Percentiles rank a stretch among this genome's conserved stretches.
These are phyloP conservation scores for Xylariaceae sp. DNA, from an alignment of 2,329 filamentous ascomycete species.

Conservation along the genomic window DNA sequence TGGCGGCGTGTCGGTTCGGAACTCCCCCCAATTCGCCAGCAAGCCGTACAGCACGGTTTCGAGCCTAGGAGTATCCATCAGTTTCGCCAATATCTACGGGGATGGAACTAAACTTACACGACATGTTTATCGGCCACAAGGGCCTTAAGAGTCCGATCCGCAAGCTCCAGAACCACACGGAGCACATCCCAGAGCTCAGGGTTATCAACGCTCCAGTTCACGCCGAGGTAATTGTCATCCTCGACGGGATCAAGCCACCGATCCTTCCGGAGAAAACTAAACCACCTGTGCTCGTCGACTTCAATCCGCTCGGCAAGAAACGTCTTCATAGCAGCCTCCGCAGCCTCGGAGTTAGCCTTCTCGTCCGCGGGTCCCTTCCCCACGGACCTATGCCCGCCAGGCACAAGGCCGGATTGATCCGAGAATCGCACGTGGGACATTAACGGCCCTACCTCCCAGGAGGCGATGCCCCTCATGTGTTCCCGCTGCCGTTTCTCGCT, in stretches of 20 bases:
- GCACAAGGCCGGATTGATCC: neutral
- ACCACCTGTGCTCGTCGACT: conserved; percentile 12
- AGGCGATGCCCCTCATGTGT: neutral
- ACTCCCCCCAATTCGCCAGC: neutral
- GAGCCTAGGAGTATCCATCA: neutral
- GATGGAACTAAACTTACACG: conserved; percentile 3
- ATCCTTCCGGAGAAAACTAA: conserved; percentile 4
- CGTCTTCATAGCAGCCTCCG: neutral
- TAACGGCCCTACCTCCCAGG: conserved; percentile 4
- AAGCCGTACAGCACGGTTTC: conserved; percentile 10
- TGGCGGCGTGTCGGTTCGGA: neutral
- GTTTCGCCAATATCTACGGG: neutral
- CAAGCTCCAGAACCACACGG: conserved; percentile 6
- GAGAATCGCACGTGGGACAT: conserved; percentile 6
- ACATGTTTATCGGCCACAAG: conserved; percentile 8
- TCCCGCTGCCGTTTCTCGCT: neutral
- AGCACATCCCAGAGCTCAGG: conserved; percentile 8
- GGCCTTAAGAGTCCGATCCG: conserved; percentile 4
- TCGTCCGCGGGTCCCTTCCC: neutral
- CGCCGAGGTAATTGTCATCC: neutral
- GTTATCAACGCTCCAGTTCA: conserved; percentile 11
- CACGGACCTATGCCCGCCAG: conserved; percentile 1
- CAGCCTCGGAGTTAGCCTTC: no score
- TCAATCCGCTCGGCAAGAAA: conserved; percentile 7
- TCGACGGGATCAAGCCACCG: conserved; percentile 3